Percentiles rank a stretch among this genome's conserved stretches.
Evolutionary conservation across 352 stramenopile genomes (phyloP).

Genomic region (Pythium monospermum): DNA sequence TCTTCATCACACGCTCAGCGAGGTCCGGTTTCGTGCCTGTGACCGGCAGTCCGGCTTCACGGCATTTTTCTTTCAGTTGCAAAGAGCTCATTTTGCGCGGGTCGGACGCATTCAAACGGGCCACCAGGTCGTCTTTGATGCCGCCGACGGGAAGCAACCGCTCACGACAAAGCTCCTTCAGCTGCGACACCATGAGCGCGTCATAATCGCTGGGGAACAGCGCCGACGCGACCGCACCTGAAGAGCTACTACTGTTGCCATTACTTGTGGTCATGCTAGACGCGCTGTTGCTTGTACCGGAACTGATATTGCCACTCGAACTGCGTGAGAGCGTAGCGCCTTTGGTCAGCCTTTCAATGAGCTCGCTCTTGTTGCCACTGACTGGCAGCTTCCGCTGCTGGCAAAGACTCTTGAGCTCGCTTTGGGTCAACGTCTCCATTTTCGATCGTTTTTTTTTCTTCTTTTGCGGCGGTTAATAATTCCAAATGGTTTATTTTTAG

Average conservation of each 20-base stretch:
- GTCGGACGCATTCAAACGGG: constrained; percentile 12
- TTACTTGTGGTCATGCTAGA: not conserved
- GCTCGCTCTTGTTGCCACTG: constrained; percentile 2
- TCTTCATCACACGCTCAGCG: constrained; percentile 11
- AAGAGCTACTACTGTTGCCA: too few species aligned
- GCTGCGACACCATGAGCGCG: constrained; percentile 9
- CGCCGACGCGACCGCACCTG: not conserved
- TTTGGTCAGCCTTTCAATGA: not conserved
- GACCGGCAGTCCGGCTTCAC: constrained; percentile 11
- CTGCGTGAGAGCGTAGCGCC: not conserved
- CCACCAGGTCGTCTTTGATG: constrained; percentile 20
- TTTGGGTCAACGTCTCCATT: not conserved
- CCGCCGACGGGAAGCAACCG: constrained; percentile 12
- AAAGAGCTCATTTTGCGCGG: constrained; percentile 12
- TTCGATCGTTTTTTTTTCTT: too few species aligned
- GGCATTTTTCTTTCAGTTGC: constrained; percentile 16
- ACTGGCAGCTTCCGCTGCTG: not conserved
- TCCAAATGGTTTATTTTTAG: too few species aligned
- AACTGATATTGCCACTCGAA: not conserved
- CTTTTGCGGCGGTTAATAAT: too few species aligned
- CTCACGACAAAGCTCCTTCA: constrained; percentile 18
- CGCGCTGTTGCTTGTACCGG: not conserved
- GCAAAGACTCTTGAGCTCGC: not conserved
- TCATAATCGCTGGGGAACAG: constrained; percentile 11
- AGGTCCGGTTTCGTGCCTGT: constrained; percentile 17